Conservation (phyloP, 345 rosid genomes). For the Eucalyptus lansdowneana region DNA sequence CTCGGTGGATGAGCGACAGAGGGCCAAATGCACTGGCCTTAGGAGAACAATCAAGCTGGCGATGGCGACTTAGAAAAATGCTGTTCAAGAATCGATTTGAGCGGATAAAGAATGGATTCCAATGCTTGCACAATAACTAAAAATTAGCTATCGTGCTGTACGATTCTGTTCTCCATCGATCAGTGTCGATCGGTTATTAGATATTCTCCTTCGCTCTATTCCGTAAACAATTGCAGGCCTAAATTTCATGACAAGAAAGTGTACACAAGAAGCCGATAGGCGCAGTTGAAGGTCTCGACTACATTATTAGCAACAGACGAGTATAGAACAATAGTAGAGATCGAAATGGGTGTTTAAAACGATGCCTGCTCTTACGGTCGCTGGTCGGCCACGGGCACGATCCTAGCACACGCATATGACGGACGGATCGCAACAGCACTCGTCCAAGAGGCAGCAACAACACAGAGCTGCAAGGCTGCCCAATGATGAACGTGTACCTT, state of each 20-base stretch:
- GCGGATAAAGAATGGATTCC: background rate
- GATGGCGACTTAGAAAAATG: background rate
- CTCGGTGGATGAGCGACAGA: rapidly evolving
- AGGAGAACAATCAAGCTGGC: background rate
- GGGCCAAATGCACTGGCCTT: background rate
- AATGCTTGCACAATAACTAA: background rate
- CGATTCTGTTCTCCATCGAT: background rate
- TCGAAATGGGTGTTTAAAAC: background rate
- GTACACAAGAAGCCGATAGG: background rate
- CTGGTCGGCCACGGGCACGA: background rate
- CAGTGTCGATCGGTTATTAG: background rate
- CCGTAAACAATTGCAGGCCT: background rate
- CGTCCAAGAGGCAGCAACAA: background rate
- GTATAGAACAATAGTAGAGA: background rate
- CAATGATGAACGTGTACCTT: background rate
- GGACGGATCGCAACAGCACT: background rate
- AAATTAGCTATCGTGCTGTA: background rate
- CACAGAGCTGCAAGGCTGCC: background rate
- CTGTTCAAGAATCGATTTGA: background rate
- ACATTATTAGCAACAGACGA: background rate
- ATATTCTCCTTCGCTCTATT: background rate
- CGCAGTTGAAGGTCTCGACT: background rate
- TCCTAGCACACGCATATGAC: background rate
- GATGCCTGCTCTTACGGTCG: background rate
- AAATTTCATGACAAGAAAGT: background rate